Evolutionary conservation across 495 filamentous ascomycete genomes (phyloP).

Genomic region (Extremus antarcticus): DNA sequence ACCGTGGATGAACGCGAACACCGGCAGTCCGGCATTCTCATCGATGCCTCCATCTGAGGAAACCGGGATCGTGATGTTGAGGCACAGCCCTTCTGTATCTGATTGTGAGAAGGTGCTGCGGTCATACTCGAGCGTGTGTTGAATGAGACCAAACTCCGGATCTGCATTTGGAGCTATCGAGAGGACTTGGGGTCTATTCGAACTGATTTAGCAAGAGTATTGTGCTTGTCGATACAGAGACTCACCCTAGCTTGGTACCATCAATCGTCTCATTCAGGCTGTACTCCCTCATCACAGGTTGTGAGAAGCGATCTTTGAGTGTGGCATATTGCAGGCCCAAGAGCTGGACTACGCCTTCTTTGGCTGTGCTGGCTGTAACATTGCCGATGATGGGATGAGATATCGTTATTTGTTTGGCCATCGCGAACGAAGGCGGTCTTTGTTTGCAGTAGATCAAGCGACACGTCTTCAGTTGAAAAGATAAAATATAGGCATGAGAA

Average conservation of each 20-base stretch:
- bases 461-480: no score
- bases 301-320: conserved; percentile 20
- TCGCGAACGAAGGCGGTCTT: no score
- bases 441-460: no score
- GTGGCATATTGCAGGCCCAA: conserved; percentile 24
- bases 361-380: conserved; percentile 2
- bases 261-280: conserved; percentile 9
- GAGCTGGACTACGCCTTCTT: conserved; percentile 18
- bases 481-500: no score
- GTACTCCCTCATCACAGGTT: conserved; percentile 13
- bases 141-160: conserved; percentile 18
- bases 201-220: background rate
- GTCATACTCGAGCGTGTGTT: conserved; percentile 14
- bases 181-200: conserved; percentile 3
- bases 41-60: background rate
- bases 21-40: conserved; percentile 21
- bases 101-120: background rate
- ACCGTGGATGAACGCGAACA: conserved; percentile 26
- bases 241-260: conserved; percentile 19
- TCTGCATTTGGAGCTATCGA: background rate
- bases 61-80: conserved; percentile 22
- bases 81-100: conserved; percentile 21
- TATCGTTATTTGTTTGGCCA: background rate
- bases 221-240: background rate
- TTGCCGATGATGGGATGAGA: conserved; percentile 3